Percentiles rank a stretch among this genome's conserved stretches.
Evolutionary conservation across 352 stramenopile species (phyloP).

Genomic region (Pythium rishiriense): DNA sequence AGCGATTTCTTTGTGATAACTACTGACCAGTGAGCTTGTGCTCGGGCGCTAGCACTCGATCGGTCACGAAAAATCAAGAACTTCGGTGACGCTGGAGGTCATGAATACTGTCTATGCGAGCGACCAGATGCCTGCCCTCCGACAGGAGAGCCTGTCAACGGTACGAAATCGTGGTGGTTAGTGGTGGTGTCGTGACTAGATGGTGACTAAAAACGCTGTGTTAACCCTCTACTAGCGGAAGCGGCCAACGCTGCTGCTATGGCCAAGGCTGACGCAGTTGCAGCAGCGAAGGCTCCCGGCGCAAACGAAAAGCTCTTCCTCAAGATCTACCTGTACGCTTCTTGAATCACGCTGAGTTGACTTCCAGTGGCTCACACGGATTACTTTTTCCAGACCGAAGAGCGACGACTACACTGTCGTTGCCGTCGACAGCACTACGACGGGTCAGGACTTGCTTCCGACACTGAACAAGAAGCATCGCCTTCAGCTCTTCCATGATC

Average conservation of each 20-base stretch:
- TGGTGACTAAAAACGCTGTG: neutral
- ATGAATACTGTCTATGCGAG: slow-evolving; percentile 88
- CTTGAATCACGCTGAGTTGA: neutral
- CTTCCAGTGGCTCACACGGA: neutral
- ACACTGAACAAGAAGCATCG: slow-evolving; percentile 89
- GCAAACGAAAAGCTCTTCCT: slow-evolving; percentile 80
- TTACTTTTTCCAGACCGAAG: slow-evolving; percentile 55
- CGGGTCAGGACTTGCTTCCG: slow-evolving; percentile 78
- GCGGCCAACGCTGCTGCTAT: slow-evolving; percentile 22
- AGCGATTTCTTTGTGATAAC: neutral
- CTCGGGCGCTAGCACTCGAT: slow-evolving; percentile 53
- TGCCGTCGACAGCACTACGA: slow-evolving; percentile 75
- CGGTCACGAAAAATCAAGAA: slow-evolving; percentile 89
- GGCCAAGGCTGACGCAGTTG: slow-evolving; percentile 30
- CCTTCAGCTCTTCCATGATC: slow-evolving; percentile 81
- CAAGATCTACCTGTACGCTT: slow-evolving; percentile 85
- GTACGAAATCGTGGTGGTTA: neutral
- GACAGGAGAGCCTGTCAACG: slow-evolving; percentile 44
- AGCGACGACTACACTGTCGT: slow-evolving; percentile 89
- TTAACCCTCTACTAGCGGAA: slow-evolving; percentile 9
- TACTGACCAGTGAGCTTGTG: neutral
- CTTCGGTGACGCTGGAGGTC: slow-evolving; percentile 84
- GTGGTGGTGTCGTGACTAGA: neutral
- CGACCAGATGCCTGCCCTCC: slow-evolving; percentile 82
- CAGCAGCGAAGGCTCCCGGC: slow-evolving; percentile 43